Evolutionary conservation across 192 early-diverging fungal genomes (phyloP), one percentile per base, ranked within the genome.

Genomic region (Backusella morwellensis): DNA sequence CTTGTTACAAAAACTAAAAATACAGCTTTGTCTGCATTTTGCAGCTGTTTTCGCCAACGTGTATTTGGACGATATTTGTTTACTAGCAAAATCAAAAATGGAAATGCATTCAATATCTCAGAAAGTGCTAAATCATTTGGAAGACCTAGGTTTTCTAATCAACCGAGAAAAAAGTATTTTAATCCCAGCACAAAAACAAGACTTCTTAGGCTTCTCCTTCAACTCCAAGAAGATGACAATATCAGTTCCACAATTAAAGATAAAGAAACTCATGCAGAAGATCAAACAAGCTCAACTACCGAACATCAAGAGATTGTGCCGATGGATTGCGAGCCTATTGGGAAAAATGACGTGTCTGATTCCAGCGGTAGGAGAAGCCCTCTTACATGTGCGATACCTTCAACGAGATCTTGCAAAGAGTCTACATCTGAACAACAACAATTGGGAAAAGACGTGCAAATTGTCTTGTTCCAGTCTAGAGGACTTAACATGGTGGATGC

Each of bases 51-150:
- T n/a, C n/a, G n/a, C n/a, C n/a, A n/a, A n/a, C n/a, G n/a, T n/a
- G n/a, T 77, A 72, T 40, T 34, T 70, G 11, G 68, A 59, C 76
- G 76, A 70, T 34, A 67, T 75, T 32, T 75, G 66, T 47, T 5
- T 77, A 11, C 47, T 70, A 17, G 70, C 14, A 34, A 44, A 66
- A 34, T 15, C 69, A 6, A 42, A 52, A 63, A 19, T 66, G 15
- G 70, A 70, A 29, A 70, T 77, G 70, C 29, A 68, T 3, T 54
- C 8, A 1, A 2, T 47, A 15, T 32, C 67, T 32, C n/a, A 38
- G 23, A 44, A 14, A 35, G 2, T 63, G 11, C 50, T n/a, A 12
- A 6, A 19, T 2, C 44, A 67, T 40, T 35, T 76, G 59, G 66
- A 69, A 42, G 14, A 3, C 19, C 9, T 42, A 35, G 66, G 38